phyloP scores from a whole-genome alignment of 192 early-diverging fungal genomes.

The Mortierella hygrophila region DNA sequence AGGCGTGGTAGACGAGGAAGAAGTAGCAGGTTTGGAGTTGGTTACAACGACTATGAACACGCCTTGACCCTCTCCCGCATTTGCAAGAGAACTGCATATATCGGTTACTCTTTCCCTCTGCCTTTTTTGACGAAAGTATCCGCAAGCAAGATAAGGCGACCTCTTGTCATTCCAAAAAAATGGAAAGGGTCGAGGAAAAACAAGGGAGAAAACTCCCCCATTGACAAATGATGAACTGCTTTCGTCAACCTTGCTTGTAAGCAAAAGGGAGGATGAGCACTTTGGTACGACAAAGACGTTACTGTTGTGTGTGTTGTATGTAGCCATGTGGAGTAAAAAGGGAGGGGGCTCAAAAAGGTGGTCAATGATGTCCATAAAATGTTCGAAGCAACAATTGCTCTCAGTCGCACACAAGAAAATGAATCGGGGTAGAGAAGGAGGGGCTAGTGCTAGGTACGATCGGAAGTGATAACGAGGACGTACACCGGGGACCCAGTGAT shows the following conservation, averaged over 20 bases:
- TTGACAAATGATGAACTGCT: not conserved
- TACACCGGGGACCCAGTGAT: not conserved
- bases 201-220: not conserved
- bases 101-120: not conserved
- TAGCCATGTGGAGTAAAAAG: not conserved
- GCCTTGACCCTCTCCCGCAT: not conserved
- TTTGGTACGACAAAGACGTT: not conserved
- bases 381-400: not conserved
- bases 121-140: not conserved
- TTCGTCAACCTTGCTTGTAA: not conserved
- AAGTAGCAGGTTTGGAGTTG: not conserved
- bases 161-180: not conserved
- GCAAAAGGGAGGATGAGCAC: not conserved
- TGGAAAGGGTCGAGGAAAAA: not conserved
- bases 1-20: not conserved
- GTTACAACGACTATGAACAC: not conserved
- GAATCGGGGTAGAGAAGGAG: not conserved
- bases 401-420: constrained; percentile 9
- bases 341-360: not conserved
- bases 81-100: not conserved
- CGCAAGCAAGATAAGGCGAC: not conserved
- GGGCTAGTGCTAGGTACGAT: constrained; percentile 1
- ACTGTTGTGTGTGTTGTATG: not conserved
- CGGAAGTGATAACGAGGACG: not conserved
- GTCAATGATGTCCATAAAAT: not conserved